Conservation (phyloP, 306 rosid genomes). For the Inga oerstediana region DNA sequence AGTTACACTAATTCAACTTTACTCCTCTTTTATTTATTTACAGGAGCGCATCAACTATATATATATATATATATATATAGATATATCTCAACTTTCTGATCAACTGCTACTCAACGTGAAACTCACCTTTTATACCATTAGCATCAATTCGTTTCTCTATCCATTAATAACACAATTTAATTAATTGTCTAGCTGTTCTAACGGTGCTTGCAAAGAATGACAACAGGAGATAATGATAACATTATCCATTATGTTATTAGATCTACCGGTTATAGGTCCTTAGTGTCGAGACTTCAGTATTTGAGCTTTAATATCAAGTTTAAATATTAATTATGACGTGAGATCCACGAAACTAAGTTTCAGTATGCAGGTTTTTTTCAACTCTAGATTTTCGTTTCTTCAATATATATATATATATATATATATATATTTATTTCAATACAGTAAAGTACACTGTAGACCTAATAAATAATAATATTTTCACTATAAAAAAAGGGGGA, state of each 20-base stretch:
- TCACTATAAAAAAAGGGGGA: too few species aligned
- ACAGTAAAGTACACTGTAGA: neutral
- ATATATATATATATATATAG: neutral
- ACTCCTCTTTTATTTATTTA: neutral
- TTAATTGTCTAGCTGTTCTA: neutral
- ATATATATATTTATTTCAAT: neutral
- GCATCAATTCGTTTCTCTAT: neutral
- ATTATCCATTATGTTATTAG: neutral
- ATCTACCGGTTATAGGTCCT: neutral
- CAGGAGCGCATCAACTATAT: neutral
- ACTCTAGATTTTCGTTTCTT: neutral
- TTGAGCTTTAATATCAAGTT: neutral
- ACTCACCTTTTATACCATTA: neutral
- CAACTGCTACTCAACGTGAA: neutral
- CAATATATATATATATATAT: neutral
- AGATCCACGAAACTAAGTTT: neutral
- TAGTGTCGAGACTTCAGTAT: neutral
- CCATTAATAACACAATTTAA: neutral
- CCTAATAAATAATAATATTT: too few species aligned
- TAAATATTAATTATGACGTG: neutral
- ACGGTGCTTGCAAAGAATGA: neutral
- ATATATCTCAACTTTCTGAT: neutral
- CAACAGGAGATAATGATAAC: neutral
- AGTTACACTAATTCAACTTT: slow-evolving; percentile 9
- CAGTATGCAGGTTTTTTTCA: too few species aligned